These are phyloP conservation scores for Fusarium agapanthi DNA, from an alignment of 2,329 filamentous ascomycete species.

Conservation along the genomic window DNA sequence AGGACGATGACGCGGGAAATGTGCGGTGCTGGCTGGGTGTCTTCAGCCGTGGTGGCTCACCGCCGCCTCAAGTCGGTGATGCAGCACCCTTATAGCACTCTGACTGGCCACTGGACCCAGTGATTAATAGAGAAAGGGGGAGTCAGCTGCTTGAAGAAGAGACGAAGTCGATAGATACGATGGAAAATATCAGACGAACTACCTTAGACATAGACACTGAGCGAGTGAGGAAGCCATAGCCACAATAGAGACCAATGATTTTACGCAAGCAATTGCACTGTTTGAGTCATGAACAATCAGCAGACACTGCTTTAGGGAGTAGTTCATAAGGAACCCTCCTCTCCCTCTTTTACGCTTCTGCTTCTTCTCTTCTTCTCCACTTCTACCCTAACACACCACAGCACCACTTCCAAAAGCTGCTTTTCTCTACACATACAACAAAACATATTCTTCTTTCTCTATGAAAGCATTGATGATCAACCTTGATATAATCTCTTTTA, in stretches of 20 bases:
- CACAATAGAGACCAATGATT: constrained; percentile 1
- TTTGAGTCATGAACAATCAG: constrained; percentile 31
- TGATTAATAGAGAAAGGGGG: background rate
- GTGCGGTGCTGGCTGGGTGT: constrained; percentile 77
- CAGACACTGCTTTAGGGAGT: background rate
- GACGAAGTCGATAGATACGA: background rate
- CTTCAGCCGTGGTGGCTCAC: constrained; percentile 54
- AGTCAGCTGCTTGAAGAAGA: background rate
- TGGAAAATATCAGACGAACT: background rate
- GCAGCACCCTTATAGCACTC: background rate
- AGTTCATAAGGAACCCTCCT: constrained; percentile 10
- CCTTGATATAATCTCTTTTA: background rate
- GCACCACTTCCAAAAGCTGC: background rate
- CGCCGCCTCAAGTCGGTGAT: constrained; percentile 15
- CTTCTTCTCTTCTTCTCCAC: constrained; percentile 1
- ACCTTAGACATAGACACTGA: constrained; percentile 13
- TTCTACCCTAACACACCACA: background rate
- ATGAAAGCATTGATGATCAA: background rate
- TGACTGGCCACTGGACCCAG: background rate
- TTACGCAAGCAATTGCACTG: constrained; percentile 3
- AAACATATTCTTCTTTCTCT: background rate
- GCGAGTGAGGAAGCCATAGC: background rate
- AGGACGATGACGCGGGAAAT: constrained; percentile 55
- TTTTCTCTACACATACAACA: background rate
- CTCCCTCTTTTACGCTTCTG: background rate